Evolutionary conservation across 139 green algal species (phyloP).

Genomic region (Nannochloris sp.): DNA sequence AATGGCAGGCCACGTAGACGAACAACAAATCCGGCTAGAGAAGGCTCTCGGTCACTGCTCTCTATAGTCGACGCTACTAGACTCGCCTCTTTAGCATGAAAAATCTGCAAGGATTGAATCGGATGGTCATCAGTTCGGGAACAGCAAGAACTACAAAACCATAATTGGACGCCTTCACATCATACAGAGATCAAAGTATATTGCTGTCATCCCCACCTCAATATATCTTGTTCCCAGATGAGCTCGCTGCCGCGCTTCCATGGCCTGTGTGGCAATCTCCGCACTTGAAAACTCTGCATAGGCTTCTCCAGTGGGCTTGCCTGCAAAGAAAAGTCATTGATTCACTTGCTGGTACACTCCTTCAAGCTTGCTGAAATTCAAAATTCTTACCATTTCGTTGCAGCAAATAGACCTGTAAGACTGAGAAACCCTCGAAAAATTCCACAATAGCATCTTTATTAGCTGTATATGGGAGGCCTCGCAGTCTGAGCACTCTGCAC

Average conservation of each 20-base stretch:
- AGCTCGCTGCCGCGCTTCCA: constrained; percentile 53
- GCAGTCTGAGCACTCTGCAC: constrained; percentile 42
- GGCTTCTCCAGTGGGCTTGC: constrained; percentile 61
- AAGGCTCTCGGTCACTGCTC: constrained; percentile 1
- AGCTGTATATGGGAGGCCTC: constrained; percentile 41
- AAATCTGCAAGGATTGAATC: constrained; percentile 39
- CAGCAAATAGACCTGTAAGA: constrained; percentile 17
- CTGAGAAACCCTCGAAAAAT: constrained; percentile 45
- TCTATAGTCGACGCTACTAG: constrained; percentile 31
- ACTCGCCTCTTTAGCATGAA: constrained; percentile 50
- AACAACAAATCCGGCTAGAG: constrained; percentile 49
- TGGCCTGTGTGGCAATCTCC: constrained; percentile 38
- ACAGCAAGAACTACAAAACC: constrained; percentile 5
- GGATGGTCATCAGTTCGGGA: constrained; percentile 18
- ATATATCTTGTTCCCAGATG: constrained; percentile 78
- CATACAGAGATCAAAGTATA: too few species aligned
- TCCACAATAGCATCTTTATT: constrained; percentile 35
- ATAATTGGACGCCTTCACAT: too few species aligned
- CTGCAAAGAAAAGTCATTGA: constrained; percentile 19
- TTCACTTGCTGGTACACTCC: too few species aligned
- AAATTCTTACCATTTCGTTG: neutral
- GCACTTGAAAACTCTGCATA: constrained; percentile 53
- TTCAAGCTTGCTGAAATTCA: neutral
- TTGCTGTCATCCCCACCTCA: too few species aligned
- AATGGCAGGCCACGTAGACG: constrained; percentile 77